Base-by-base conservation (phyloP, 108 stramenopile genomes). In the Stephanodiscus minutulus region DNA sequence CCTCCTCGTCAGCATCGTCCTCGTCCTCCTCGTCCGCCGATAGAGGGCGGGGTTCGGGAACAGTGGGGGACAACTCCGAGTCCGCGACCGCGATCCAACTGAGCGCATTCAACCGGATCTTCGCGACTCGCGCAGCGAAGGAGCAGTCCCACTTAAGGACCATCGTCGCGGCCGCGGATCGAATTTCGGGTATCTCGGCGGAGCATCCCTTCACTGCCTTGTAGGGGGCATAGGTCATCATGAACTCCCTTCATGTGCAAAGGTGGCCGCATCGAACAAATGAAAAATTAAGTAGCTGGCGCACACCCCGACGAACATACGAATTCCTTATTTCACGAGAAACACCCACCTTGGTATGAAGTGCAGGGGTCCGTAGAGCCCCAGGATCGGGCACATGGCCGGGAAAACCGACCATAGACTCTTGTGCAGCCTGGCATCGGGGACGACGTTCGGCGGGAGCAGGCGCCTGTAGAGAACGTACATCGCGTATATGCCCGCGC, bases 391-490 rank as follows among this genome's bases (percentile, higher is more conserved):
- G 12, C 73, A 78, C 68, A 70, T 69, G 4, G 69, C 62, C 22
- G 84, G 81, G 22, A 79, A 74, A 4, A 74, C 54, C 0, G 64
- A 64, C 73, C 77, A 85, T 0, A 85, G 55, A 33, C 24, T 49
- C 36, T 74, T 77, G 69, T 81, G 81, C 5, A 85, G 61, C 33
- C 77, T 85, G 20, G 66, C 73, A 71, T 85, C 84, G 0, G 84
- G 84, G 20, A 79, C 55, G 17, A 66, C 29, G 43, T 82, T 78
- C 3, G 77, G 49, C 7, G 84, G 81, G 0, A 85, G 52, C 13
- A 85, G 52, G 22, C 69, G 66, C 2, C 84, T 39, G 54, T 85
- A 85, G 52, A 85, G 58, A 18, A 77, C 76, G 61, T 85, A 85
- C 63, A 85, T 37, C 22, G 72, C 84, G 63, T 85, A 85, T 1